phyloP scores from a whole-genome alignment of 2,329 filamentous ascomycete species.

The Colletotrichum karsti region DNA sequence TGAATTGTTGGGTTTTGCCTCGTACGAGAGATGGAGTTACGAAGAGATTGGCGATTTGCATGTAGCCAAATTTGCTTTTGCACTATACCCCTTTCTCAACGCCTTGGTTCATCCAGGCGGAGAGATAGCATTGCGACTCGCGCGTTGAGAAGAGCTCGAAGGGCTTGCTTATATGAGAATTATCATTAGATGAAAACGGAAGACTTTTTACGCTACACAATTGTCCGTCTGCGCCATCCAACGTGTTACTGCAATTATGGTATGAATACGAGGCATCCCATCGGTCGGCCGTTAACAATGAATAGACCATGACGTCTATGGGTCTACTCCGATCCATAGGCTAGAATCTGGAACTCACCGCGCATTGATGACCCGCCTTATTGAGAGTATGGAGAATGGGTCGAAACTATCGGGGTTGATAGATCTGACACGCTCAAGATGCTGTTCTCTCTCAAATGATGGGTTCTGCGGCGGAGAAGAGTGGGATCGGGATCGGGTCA shows the following conservation, averaged over 20 bases:
- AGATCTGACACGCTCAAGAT: not conserved
- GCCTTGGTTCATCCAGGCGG: not conserved
- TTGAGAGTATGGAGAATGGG: not conserved
- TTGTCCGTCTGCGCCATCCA: not conserved
- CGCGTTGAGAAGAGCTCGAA: not conserved
- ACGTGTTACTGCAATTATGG: not conserved
- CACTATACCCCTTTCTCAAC: constrained; percentile 18
- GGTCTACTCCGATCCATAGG: not conserved
- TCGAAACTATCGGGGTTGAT: not conserved
- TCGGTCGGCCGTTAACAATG: too few species aligned
- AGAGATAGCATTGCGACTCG: constrained; percentile 4
- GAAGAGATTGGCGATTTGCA: not conserved
- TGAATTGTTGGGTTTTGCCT: not conserved
- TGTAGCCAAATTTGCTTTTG: not conserved
- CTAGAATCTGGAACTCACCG: not conserved
- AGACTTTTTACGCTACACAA: not conserved
- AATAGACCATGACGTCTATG: not conserved
- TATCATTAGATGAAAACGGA: not conserved
- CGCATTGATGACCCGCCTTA: not conserved
- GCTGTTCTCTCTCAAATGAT: not conserved
- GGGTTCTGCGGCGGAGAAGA: not conserved
- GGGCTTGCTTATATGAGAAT: not conserved
- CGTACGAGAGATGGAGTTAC: not conserved
- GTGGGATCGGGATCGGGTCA: not conserved
- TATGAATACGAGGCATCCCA: not conserved